A percentile compares a stretch with the other conserved stretches of the same genome.
Evolutionary conservation across 2,329 filamentous ascomycete genomes (phyloP).

Genomic region (Triangularia setosa): DNA sequence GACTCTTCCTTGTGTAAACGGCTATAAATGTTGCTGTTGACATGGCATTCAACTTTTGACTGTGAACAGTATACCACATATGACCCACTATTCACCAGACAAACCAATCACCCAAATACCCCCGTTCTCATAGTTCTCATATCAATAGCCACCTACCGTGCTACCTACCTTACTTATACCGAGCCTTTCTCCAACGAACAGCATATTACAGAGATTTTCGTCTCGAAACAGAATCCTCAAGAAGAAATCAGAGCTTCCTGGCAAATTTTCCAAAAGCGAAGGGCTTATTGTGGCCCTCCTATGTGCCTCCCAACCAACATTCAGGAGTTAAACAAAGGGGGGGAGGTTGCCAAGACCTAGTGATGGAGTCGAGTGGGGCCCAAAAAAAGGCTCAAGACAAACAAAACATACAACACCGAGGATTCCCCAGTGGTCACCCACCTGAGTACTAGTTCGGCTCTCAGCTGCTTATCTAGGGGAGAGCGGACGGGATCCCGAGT

Average conservation of each 20-base stretch:
- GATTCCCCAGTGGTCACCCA: conserved; percentile 9
- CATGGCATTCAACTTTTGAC: not conserved
- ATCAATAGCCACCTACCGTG: too few relatives aligned
- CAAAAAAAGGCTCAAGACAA: not conserved
- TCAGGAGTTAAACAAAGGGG: not conserved
- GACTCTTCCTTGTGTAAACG: not conserved
- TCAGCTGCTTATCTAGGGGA: conserved; percentile 6
- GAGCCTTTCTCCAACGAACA: too few relatives aligned
- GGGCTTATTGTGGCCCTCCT: not conserved
- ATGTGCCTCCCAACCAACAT: too few relatives aligned
- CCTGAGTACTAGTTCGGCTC: conserved; percentile 4
- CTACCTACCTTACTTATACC: too few relatives aligned
- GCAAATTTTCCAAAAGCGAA: not conserved
- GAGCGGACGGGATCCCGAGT: conserved; percentile 7
- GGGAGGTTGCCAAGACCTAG: not conserved
- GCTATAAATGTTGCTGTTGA: not conserved
- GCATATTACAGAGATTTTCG: too few relatives aligned
- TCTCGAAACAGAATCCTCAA: too few relatives aligned
- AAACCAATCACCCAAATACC: too few relatives aligned
- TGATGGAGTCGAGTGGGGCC: not conserved
- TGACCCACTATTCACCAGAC: too few relatives aligned
- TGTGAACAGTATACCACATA: not conserved
- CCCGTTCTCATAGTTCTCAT: too few relatives aligned
- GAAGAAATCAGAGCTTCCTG: too few relatives aligned
- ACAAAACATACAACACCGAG: conserved; percentile 7